Base-by-base conservation (phyloP, 1,284 basidiomycete genomes). In the Inonotus obliquus region DNA sequence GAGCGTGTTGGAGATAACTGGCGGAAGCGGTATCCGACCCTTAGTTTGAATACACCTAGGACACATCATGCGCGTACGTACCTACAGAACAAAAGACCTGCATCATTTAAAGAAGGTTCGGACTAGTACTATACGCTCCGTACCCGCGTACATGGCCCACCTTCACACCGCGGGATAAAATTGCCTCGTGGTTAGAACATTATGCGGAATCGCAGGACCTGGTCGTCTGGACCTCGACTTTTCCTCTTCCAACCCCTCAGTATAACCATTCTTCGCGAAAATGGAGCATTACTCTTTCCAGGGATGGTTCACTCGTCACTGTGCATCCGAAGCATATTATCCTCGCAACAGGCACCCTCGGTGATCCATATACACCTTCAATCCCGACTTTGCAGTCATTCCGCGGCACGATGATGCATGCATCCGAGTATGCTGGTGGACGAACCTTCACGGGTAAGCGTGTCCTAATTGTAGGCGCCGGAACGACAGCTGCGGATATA, bases 1-100 rank as follows among this genome's bases (percentile, higher is more conserved):
- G 65, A 71, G 32, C 71, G 78, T 4, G 70, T 85, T 2, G 84
- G 84, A 5, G 82, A 84, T 67, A 77, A 77, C 64, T 85, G 83
- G 84, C 70, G 81, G 35, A 73, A 75, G 37, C 74, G 83, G 13
- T 84, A 85, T 68, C 76, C 79, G 41, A 76, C 77, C 2, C 68
- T 84, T 27, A 77, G 74, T 1, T 70, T 83, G 14, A 81, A 83
- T 65, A 81, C 77, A 0, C 67, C 73, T 11, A 69, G 71, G 45
- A 69, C 67, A 25, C 74, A 79, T 37, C 73, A 76, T 65, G 59
- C 66, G 10, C 62, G 76, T 78, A 9, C 35, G 35, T 47, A 38
- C 13, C n/a, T 19, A 17, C 25, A 49, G 2, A 7, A 21, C 48
- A 49, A 49, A 7, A 25, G 23, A 10, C 25, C 14, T 44, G 19